Base-by-base conservation (phyloP, 805 yeast genomes). In the Kuraishia borneana region DNA sequence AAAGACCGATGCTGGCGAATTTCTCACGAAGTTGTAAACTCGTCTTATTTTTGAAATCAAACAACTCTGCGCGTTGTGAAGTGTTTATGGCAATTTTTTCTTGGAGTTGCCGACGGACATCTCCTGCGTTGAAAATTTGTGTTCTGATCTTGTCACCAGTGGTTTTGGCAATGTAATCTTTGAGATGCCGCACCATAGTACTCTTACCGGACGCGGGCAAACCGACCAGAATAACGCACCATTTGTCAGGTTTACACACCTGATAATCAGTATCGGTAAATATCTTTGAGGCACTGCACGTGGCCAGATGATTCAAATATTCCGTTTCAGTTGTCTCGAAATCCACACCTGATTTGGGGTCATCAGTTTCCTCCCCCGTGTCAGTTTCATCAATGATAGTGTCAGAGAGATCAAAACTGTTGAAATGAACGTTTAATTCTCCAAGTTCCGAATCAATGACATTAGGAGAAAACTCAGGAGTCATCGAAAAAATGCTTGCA, bases 151-250 rank as follows among this genome's bases (percentile, higher is more conserved):
- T 35, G 6, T 26, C 34, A 18, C 36, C 34, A 6, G 49, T 45
- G 14, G 34, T 29, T 3, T 33, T 31, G 7, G 39, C 31, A 2
- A 53, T 39, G 32, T 43, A 54, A 16, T 49, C 38, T 28, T 39
- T 42, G 10, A 56, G 42, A 22, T 56, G 55, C 14, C 35, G 41
- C 1, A 53, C 48, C 28, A 55, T 47, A 1, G 60, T 51, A 3
- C 95, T 83, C 56, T 89, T 89, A 3, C 98, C 98, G 33, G 96
- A 68, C 0, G 96, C 97, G 0, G 97, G 97, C 10, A 81, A 54
- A 0, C 98, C 98, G 4, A 92, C 96, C 26, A 56, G 35, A 26
- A 58, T 50, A 6, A 56, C 43, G 6, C 51, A 46, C 53, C 53
- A 53, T 33, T 56, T 56, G 21, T 30, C 47, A 46, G 6, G 39